Percentiles rank a stretch among this genome's conserved stretches.
Evolutionary conservation across 176 grass and related monocot species (phyloP).

Genomic region (Calamus simplicifolius): DNA sequence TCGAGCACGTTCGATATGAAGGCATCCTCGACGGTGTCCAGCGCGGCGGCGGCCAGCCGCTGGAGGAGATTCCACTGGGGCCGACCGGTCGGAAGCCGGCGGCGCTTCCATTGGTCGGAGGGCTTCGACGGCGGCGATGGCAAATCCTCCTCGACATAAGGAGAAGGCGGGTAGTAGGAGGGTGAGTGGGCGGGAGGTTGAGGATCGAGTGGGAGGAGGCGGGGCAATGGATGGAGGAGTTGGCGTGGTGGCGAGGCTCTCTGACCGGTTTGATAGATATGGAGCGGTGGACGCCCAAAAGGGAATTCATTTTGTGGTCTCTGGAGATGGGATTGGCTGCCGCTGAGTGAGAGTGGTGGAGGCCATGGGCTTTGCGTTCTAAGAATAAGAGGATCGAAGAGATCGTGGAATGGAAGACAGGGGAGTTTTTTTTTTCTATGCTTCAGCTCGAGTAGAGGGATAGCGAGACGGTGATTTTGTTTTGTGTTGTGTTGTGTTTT

Average conservation of each 20-base stretch:
- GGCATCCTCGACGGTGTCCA: slow-evolving; percentile 45
- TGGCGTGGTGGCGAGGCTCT: not conserved
- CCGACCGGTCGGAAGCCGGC: not conserved
- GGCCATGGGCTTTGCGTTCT: no score
- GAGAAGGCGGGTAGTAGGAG: no score
- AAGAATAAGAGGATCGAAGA: no score
- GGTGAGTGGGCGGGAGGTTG: no score
- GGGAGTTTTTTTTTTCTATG: no score
- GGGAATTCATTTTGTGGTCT: no score
- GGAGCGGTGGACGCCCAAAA: not conserved
- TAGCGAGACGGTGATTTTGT: no score
- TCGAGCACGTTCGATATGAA: slow-evolving; percentile 46
- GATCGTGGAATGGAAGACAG: no score
- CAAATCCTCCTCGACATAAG: not conserved
- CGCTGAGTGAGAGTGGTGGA: no score
- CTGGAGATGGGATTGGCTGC: no score
- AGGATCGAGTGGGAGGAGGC: not conserved
- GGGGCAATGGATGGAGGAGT: not conserved
- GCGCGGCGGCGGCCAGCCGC: slow-evolving; percentile 29
- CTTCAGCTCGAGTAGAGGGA: no score
- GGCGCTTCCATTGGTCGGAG: not conserved
- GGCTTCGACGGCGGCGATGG: not conserved
- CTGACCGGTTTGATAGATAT: not conserved
- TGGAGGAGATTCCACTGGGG: slow-evolving; percentile 56
- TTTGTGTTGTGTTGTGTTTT: no score